These are phyloP conservation scores for Butyriboletus loyo DNA, from an alignment of 768 basidiomycete genomes.

Conservation along the genomic window DNA sequence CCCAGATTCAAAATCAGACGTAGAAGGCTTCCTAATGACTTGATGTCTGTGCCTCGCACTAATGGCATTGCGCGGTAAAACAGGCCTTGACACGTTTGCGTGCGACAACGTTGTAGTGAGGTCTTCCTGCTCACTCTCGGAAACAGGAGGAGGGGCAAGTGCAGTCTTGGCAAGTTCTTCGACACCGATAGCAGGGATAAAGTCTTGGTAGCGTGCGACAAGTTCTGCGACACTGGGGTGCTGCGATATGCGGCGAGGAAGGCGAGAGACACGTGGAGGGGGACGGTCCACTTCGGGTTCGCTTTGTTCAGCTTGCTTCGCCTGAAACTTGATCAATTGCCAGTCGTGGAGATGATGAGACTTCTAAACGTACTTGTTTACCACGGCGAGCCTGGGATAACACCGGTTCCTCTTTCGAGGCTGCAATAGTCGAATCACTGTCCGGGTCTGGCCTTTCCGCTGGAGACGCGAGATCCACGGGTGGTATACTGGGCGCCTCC, in stretches of 20 bases:
- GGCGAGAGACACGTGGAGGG: slow-evolving; percentile 46
- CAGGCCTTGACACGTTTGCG: slow-evolving; percentile 19
- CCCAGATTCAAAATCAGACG: slow-evolving; percentile 86
- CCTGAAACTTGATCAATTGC: slow-evolving; percentile 14
- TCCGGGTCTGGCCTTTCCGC: slow-evolving; percentile 59
- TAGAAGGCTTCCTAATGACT: slow-evolving; percentile 52
- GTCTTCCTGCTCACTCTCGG: slow-evolving; percentile 82
- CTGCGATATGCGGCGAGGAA: slow-evolving; percentile 57
- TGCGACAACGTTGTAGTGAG: slow-evolving; percentile 25
- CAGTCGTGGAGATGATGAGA: not conserved
- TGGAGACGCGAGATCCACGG: slow-evolving; percentile 9
- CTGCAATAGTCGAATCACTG: slow-evolving; percentile 84
- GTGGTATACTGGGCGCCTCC: slow-evolving; percentile 10
- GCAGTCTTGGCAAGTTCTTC: slow-evolving; percentile 72
- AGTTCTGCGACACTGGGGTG: slow-evolving; percentile 79
- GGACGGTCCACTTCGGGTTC: slow-evolving; percentile 16
- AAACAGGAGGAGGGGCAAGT: slow-evolving; percentile 58
- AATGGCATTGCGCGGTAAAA: slow-evolving; percentile 34
- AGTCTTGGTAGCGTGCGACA: slow-evolving; percentile 78
- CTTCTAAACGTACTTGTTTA: slow-evolving; percentile 27
- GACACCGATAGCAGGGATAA: slow-evolving; percentile 67
- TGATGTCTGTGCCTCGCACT: slow-evolving; percentile 49
- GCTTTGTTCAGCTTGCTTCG: slow-evolving; percentile 24
- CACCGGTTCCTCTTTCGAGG: slow-evolving; percentile 31
- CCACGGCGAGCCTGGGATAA: slow-evolving; percentile 14